phyloP scores from a whole-genome alignment of 179 eudicot species.

The Silene coronaria region DNA sequence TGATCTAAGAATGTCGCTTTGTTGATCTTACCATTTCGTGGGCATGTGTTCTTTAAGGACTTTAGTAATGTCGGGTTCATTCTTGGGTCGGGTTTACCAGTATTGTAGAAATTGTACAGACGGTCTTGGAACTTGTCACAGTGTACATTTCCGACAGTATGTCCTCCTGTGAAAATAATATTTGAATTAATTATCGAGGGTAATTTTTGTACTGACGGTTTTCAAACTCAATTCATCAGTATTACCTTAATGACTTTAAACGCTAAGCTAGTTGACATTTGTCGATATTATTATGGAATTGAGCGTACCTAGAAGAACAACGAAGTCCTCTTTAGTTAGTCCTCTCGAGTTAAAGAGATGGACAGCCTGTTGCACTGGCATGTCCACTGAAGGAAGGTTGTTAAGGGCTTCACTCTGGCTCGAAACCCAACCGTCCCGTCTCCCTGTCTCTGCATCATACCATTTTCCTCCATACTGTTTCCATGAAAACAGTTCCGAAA shows the following conservation, averaged over 20 bases:
- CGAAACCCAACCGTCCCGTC: constrained; percentile 34
- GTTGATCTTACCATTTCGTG: constrained; percentile 14
- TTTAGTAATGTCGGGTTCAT: constrained; percentile 17
- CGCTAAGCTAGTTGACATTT: background rate
- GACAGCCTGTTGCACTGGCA: constrained; percentile 17
- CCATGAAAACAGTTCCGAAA: background rate
- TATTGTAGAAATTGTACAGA: constrained; percentile 25
- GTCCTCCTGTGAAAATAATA: too few species aligned
- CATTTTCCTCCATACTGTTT: constrained; percentile 29
- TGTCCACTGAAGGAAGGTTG: constrained; percentile 19
- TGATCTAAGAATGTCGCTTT: constrained; percentile 28
- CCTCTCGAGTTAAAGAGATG: constrained; percentile 23
- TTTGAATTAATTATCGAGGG: too few species aligned
- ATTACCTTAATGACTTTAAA: too few species aligned
- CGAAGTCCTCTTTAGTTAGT: constrained; percentile 30
- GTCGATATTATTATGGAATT: background rate
- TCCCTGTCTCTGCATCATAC: constrained; percentile 29
- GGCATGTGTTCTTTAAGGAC: constrained; percentile 25
- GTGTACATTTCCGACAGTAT: constrained; percentile 38
- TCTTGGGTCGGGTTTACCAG: constrained; percentile 24
- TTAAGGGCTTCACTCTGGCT: constrained; percentile 9
- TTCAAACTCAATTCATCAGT: too few species aligned
- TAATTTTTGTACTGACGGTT: too few species aligned
- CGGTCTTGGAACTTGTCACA: constrained; percentile 22
- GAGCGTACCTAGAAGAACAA: constrained; percentile 10